These are phyloP conservation scores for Zygosaccharomyces bailii DNA, from an alignment of 805 yeast species.

Conservation along the genomic window DNA sequence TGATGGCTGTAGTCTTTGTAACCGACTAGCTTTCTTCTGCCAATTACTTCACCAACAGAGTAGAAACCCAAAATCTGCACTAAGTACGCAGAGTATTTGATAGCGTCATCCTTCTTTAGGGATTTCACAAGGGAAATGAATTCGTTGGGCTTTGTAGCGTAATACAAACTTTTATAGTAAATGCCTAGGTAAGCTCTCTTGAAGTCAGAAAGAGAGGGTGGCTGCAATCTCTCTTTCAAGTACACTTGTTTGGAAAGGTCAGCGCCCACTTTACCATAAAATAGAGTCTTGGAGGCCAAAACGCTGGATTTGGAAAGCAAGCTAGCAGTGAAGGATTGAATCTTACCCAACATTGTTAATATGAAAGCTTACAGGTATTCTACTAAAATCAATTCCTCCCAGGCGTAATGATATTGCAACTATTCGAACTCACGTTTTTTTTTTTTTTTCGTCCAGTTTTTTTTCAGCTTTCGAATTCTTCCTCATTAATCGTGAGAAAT, in stretches of 20 bases:
- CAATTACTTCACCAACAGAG: slow-evolving; percentile 92
- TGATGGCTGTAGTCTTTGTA: slow-evolving; percentile 46
- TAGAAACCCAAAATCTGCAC: slow-evolving; percentile 87
- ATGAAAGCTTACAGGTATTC: background rate
- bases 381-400: background rate
- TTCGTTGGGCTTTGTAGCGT: slow-evolving; percentile 59
- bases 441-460: background rate
- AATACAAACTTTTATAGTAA: slow-evolving; percentile 44
- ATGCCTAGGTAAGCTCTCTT: slow-evolving; percentile 64
- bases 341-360: slow-evolving; percentile 27
- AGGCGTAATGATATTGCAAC: no score
- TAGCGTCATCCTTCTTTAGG: slow-evolving; percentile 52
- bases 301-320: slow-evolving; percentile 28
- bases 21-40: slow-evolving; percentile 91
- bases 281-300: slow-evolving; percentile 54
- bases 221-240: slow-evolving; percentile 88
- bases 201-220: slow-evolving; percentile 77
- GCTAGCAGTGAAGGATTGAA: slow-evolving; percentile 28
- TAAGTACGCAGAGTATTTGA: slow-evolving; percentile 69
- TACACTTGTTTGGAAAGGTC: slow-evolving; percentile 63
- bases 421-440: background rate
- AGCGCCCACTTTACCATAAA: slow-evolving; percentile 66
- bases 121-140: slow-evolving; percentile 45
- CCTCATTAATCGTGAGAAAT: slow-evolving; percentile 4
- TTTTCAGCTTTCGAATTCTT: slow-evolving; percentile 1